Evolutionary conservation across 345 rosid genomes (phyloP), one percentile per base, ranked within the genome.

Genomic region (Adansonia digitata): DNA sequence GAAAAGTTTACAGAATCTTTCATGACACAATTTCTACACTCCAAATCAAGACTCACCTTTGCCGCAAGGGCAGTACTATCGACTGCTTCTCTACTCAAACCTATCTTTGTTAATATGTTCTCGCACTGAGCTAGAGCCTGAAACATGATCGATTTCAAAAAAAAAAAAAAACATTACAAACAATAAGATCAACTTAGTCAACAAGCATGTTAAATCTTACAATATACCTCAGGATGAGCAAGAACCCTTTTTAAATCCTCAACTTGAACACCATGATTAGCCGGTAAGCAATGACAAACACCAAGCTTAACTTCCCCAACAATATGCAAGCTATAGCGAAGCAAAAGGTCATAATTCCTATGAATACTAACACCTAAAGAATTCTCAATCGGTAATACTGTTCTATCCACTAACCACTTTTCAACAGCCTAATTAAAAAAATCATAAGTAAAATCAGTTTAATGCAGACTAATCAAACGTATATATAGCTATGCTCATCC

Each of bases 11-110:
- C 29, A 56, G 42, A 73, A 73, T 1, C 26, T 27, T 48, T 39
- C 65, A 67, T 53, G 27, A 2, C 46, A 70, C 29, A 26, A 35
- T 42, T 56, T 31, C 53, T 37, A 26, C 31, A 29, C 10, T 31
- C 52, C 48, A 70, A 72, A 77, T 42, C 22, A 56, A 67, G 73
- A 24, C 67, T 69, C 77, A 91, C 99, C 97, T 91, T 86, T 26
- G 99, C 99, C 55, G 99, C 97, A 82, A 98, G 97, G 65, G 99
- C 99, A 65, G 99, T 95, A 79, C 93, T 98, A 75, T 91, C 97
- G 27, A 90, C 85, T 39, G 98, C 94, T 89, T 91, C 98, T 84
- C 94, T 89, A 57, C 91, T 88, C 84, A 95, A 84, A 29, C 92
- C 94, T 84, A 89, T 78, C 73, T 76, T 89, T 18, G 98, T 95